Evolutionary conservation across 2,329 filamentous ascomycete genomes (phyloP).

Genomic region (Verticillium albo-atrum): DNA sequence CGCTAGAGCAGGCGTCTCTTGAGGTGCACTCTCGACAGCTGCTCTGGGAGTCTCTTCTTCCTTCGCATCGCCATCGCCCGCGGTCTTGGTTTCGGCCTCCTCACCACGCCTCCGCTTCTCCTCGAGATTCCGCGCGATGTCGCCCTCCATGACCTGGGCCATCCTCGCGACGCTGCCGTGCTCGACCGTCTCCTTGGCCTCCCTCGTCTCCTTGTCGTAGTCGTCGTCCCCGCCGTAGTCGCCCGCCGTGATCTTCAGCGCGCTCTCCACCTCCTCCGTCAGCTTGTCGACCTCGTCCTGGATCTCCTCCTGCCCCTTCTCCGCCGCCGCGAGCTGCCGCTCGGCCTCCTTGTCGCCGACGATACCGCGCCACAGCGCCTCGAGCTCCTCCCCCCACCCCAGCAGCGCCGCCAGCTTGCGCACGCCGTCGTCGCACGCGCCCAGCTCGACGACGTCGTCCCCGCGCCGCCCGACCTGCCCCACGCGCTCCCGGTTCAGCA

Average conservation of each 20-base stretch:
- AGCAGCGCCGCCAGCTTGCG: constrained; percentile 72
- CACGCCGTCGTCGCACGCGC: constrained; percentile 79
- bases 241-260: constrained; percentile 20
- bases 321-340: constrained; percentile 34
- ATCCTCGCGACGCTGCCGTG: background rate
- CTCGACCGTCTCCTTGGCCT: background rate
- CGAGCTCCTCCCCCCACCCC: constrained; percentile 83
- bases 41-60: background rate
- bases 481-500: constrained; percentile 84
- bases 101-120: background rate
- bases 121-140: background rate
- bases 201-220: constrained; percentile 10
- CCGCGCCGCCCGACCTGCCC: constrained; percentile 70
- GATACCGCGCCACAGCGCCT: constrained; percentile 65
- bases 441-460: constrained; percentile 82
- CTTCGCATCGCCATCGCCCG: too few relatives aligned
- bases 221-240: constrained; percentile 17
- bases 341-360: constrained; percentile 58
- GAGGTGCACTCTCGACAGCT: background rate
- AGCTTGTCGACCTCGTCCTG: constrained; percentile 41
- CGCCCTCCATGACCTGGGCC: background rate
- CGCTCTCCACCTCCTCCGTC: constrained; percentile 27
- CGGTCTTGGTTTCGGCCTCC: background rate
- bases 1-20: background rate
- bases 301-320: constrained; percentile 26